Percentiles rank a stretch among this genome's conserved stretches.
Evolutionary conservation across 2,329 filamentous ascomycete species (phyloP).

Genomic region (Thielaviopsis ethacetica): DNA sequence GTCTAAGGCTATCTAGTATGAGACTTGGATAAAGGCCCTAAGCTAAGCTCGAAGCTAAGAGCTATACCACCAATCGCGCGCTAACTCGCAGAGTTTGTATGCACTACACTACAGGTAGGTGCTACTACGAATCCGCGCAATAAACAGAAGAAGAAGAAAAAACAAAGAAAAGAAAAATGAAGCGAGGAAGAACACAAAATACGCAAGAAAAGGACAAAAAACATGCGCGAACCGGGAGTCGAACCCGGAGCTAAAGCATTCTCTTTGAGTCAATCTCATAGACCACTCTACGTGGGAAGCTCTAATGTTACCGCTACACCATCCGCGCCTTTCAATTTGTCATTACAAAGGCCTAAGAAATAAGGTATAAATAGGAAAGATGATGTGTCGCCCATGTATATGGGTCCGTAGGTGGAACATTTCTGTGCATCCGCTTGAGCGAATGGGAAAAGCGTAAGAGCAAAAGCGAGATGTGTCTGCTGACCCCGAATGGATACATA

Average conservation of each 20-base stretch:
- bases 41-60: no score
- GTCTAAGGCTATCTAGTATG: no score
- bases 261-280: conserved; percentile 8
- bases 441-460: no score
- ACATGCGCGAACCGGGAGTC: conserved; percentile 13
- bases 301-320: conserved; percentile 15
- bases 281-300: conserved; percentile 13
- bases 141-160: not conserved
- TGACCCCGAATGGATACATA: not conserved
- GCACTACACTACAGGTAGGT: no score
- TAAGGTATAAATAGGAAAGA: not conserved
- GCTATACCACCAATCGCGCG: no score
- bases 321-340: conserved; percentile 7
- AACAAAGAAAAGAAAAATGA: not conserved
- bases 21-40: no score
- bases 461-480: not conserved
- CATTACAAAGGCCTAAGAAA: accelerated
- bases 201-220: not conserved
- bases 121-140: no score
- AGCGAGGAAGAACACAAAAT: not conserved
- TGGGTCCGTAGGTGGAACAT: no score
- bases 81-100: no score
- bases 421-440: not conserved
- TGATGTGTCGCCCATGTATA: not conserved
- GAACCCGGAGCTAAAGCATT: conserved; percentile 14